Percentiles rank a stretch among this genome's conserved stretches.
Evolutionary conservation across 2,329 filamentous ascomycete species (phyloP).

Genomic region (Verticillium alfalfae): DNA sequence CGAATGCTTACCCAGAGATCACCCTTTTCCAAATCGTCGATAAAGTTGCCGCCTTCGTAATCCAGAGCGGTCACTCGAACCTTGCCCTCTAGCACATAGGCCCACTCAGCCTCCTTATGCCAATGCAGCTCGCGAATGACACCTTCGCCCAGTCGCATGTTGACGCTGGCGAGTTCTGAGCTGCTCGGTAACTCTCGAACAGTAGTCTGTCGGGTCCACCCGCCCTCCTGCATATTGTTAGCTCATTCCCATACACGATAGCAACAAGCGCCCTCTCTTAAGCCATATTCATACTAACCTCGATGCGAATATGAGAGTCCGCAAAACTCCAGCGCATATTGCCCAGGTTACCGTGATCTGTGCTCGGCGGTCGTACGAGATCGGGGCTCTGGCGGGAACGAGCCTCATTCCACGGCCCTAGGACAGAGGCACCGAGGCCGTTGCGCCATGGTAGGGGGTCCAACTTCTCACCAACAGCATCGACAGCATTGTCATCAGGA

Average conservation of each 20-base stretch:
- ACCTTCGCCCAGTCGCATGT: conserved; percentile 69
- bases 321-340: conserved; percentile 71
- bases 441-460: conserved; percentile 61
- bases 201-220: conserved; percentile 72
- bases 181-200: conserved; percentile 58
- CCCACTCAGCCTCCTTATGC: conserved; percentile 79
- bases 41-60: conserved; percentile 69
- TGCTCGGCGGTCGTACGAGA: conserved; percentile 65
- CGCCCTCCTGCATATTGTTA: conserved; percentile 50
- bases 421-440: conserved; percentile 57
- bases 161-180: conserved; percentile 67
- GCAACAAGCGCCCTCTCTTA: background rate
- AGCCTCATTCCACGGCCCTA: conserved; percentile 64
- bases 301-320: conserved; percentile 58
- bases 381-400: conserved; percentile 67
- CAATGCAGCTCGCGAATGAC: conserved; percentile 75
- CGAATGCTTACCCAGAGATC: conserved; percentile 50
- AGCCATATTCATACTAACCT: conserved; percentile 32
- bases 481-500: conserved; percentile 57
- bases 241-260: background rate
- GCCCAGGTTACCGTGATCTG: conserved; percentile 63
- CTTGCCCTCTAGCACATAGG: conserved; percentile 65
- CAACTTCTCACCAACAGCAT: conserved; percentile 52
- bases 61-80: conserved; percentile 70
- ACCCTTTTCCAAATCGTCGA: conserved; percentile 70